Evolutionary conservation across 2,329 filamentous ascomycete species (phyloP).

Genomic region (Talaromyces atroroseus): DNA sequence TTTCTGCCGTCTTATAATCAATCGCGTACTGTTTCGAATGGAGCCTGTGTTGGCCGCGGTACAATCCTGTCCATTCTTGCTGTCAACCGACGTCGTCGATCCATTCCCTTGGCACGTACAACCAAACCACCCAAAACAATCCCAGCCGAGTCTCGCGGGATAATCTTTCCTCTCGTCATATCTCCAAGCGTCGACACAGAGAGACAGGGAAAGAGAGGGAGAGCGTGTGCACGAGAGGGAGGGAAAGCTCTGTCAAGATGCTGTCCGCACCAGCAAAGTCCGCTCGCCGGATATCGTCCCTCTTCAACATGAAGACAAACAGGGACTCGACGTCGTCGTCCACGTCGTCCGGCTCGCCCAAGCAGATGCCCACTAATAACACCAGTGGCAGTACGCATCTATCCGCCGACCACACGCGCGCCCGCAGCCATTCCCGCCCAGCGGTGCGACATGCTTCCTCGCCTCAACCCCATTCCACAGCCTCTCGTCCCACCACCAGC

Average conservation of each 20-base stretch:
- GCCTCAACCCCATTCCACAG: slow-evolving; percentile 25
- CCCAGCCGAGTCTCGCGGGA: background rate
- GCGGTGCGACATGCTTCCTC: slow-evolving; percentile 29
- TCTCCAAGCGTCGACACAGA: background rate
- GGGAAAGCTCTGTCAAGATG: slow-evolving; percentile 26
- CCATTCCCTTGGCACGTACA: slow-evolving; percentile 13
- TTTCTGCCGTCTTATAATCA: too few relatives aligned
- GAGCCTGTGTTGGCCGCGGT: background rate
- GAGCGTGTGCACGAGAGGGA: background rate
- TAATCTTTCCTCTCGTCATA: background rate
- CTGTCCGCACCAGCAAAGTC: slow-evolving; percentile 39
- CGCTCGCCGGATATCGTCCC: slow-evolving; percentile 42
- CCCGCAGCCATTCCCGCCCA: slow-evolving; percentile 27
- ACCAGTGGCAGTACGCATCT: slow-evolving; percentile 13
- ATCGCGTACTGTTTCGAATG: too few relatives aligned
- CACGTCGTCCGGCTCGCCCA: slow-evolving; percentile 26
- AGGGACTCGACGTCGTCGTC: slow-evolving; percentile 25
- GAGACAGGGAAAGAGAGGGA: background rate
- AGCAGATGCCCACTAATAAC: slow-evolving; percentile 13
- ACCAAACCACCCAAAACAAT: slow-evolving; percentile 10
- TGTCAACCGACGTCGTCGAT: slow-evolving; percentile 11
- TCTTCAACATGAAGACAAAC: slow-evolving; percentile 37
- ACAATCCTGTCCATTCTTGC: slow-evolving; percentile 7
- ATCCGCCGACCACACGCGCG: slow-evolving; percentile 16
- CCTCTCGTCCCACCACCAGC: slow-evolving; percentile 22